A percentile compares a stretch with the other conserved stretches of the same genome.
Evolutionary conservation across 1,284 basidiomycete genomes (phyloP).

Genomic region (Rugosomyces carneus): DNA sequence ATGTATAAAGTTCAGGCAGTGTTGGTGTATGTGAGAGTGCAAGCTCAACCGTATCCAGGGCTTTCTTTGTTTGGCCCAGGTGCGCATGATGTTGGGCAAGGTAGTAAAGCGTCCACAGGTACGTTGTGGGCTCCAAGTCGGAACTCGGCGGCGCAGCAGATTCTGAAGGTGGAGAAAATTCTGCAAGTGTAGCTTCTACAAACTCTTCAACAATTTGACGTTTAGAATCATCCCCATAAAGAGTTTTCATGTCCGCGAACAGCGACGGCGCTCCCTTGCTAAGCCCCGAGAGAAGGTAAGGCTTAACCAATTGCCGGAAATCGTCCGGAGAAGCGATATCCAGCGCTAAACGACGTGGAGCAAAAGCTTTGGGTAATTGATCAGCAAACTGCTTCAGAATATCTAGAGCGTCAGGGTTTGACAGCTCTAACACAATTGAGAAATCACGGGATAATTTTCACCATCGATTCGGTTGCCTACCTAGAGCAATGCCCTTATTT

Average conservation of each 20-base stretch:
- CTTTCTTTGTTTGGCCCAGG: slow-evolving; percentile 46
- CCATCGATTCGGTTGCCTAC: slow-evolving; percentile 32
- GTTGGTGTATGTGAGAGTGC: slow-evolving; percentile 88
- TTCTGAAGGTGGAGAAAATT: slow-evolving; percentile 23
- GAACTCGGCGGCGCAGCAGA: slow-evolving; percentile 21
- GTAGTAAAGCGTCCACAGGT: slow-evolving; percentile 95
- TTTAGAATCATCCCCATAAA: slow-evolving; percentile 70
- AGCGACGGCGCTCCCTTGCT: slow-evolving; percentile 90
- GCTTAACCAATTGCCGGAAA: slow-evolving; percentile 63
- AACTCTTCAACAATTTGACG: slow-evolving; percentile 68
- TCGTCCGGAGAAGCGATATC: slow-evolving; percentile 52
- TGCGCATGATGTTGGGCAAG: slow-evolving; percentile 88
- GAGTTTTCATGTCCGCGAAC: slow-evolving; percentile 87
- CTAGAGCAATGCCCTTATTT: slow-evolving; percentile 60
- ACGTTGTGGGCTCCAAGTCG: slow-evolving; percentile 70
- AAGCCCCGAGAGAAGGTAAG: slow-evolving; percentile 72
- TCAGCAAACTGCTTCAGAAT: slow-evolving; percentile 55
- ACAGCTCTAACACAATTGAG: slow-evolving; percentile 32
- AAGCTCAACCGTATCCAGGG: slow-evolving; percentile 62
- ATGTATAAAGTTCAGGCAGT: slow-evolving; percentile 86
- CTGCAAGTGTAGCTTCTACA: slow-evolving; percentile 47
- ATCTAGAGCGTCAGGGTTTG: slow-evolving; percentile 48
- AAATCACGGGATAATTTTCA: neutral
- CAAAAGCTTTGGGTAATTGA: slow-evolving; percentile 63
- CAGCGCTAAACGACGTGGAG: slow-evolving; percentile 71